Evolutionary conservation across 2,329 filamentous ascomycete genomes (phyloP), one percentile per base, ranked within the genome.

Genomic region (Phialophora tarda): DNA sequence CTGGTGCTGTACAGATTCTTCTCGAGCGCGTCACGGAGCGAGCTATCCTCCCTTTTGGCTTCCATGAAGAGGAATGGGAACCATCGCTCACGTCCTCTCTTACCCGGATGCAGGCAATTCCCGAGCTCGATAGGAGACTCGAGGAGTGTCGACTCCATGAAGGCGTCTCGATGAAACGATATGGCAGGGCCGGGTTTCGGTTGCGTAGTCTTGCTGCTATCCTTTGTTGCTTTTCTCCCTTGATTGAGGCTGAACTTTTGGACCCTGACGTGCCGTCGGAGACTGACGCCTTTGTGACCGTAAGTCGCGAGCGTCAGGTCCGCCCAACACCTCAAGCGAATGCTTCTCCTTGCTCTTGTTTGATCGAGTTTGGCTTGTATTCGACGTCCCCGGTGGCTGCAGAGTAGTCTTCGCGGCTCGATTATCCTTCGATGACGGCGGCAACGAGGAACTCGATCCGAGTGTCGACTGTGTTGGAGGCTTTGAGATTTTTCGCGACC

Each of bases 1-100:
- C 61, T 63, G 24, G 61, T 38, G 38, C 51, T 38, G 30, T 63
- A 48, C 38, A 63, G 54, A 48, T 56, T 58, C 51, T 59, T 57
- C 61, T 63, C 61, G 28, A 57, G 48, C 10, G 61, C 61, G 38
- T 24, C 21, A 34, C 54, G 30, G 30, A 32, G 30, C 30, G 30
- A 32, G 30, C 30, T 32, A 32, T 32, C 30, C 30, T 32, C 30
- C 30, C 30, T 32, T 32, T 32, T 32, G 30, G 30, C 30, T 32
- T 32, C 30, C 30, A 32, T 4, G 30, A 32, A 32, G 30, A 32
- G 30, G 30, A 32, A 32, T 32, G 30, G 30, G 8, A 32, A 32
- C 30, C 30, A 32, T 32, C 30, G 30, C 30, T 32, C 30, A 32
- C 30, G 30, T 32, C 30, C 30, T 32, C 30, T 32, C 30, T 32